Conservation (phyloP, 352 stramenopile genomes). For the Phytophthora fragariaefolia region DNA sequence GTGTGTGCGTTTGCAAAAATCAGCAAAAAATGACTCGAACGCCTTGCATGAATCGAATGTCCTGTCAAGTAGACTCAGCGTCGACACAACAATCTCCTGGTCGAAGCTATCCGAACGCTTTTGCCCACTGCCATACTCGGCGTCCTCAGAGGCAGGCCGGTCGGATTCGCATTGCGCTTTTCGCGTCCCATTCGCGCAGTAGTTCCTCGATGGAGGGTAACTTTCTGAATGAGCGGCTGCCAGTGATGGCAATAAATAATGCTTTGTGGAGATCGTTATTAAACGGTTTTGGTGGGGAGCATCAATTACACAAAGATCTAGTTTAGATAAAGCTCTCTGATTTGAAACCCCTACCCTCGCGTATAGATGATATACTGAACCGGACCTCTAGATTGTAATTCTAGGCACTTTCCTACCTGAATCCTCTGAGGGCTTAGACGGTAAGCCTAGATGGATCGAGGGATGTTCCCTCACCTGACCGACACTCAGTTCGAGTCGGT, state of each 20-base stretch:
- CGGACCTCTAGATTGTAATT: not conserved
- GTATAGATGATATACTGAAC: not conserved
- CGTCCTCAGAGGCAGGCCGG: not conserved
- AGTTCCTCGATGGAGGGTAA: not conserved
- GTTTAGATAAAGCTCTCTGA: not conserved
- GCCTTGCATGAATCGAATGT: not conserved
- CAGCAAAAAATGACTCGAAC: not conserved
- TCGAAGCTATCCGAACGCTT: not conserved
- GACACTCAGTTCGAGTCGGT: too few relatives aligned
- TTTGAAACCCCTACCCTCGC: not conserved
- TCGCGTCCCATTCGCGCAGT: not conserved
- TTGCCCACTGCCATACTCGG: not conserved
- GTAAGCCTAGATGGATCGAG: too few relatives aligned
- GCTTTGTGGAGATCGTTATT: not conserved
- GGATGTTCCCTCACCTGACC: too few relatives aligned
- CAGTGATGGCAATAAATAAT: not conserved
- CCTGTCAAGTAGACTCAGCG: not conserved
- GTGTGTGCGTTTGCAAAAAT: not conserved
- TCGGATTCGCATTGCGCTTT: not conserved
- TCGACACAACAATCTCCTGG: not conserved
- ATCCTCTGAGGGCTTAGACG: too few relatives aligned
- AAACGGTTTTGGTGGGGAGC: too few relatives aligned
- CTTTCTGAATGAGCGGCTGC: not conserved
- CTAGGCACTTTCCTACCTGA: not conserved
- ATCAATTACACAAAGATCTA: not conserved